These are phyloP conservation scores for Alternaria gaisen DNA, from an alignment of 2,329 filamentous ascomycete species.

Conservation along the genomic window DNA sequence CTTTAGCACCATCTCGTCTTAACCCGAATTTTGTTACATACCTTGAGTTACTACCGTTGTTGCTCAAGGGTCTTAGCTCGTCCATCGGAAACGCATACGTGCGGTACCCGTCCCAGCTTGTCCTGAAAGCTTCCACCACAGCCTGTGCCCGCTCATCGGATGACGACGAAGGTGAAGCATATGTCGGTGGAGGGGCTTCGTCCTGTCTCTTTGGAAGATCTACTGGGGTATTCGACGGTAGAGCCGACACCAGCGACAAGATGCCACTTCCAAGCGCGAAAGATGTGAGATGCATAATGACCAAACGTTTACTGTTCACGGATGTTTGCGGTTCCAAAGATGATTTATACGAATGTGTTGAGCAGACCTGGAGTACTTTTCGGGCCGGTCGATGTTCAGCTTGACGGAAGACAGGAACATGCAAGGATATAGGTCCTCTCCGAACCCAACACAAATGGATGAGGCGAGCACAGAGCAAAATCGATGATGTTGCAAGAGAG, in stretches of 20 bases:
- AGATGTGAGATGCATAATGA: neutral
- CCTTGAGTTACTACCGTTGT: conserved; percentile 74
- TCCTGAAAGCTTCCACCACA: conserved; percentile 45
- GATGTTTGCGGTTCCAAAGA: neutral
- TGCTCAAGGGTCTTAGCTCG: conserved; percentile 74
- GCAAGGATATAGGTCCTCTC: neutral
- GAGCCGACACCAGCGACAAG: conserved; percentile 17
- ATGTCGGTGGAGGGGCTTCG: conserved; percentile 14
- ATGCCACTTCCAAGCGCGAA: neutral
- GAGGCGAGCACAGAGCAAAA: neutral
- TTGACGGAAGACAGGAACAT: neutral
- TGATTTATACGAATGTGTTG: neutral
- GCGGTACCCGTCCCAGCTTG: conserved; percentile 63
- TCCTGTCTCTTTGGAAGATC: conserved; percentile 24
- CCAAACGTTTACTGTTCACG: neutral
- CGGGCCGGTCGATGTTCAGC: neutral
- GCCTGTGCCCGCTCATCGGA: conserved; percentile 39
- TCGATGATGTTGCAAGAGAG: neutral
- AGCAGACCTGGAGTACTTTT: neutral
- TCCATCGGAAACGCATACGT: conserved; percentile 80
- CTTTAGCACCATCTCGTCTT: neutral
- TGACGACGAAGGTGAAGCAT: conserved; percentile 10
- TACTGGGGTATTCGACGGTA: conserved; percentile 23
- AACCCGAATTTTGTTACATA: conserved; percentile 50
- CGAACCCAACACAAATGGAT: neutral